Evolutionary conservation across 176 grass and related monocot species (phyloP).

Genomic region (Oryza longistaminata): DNA sequence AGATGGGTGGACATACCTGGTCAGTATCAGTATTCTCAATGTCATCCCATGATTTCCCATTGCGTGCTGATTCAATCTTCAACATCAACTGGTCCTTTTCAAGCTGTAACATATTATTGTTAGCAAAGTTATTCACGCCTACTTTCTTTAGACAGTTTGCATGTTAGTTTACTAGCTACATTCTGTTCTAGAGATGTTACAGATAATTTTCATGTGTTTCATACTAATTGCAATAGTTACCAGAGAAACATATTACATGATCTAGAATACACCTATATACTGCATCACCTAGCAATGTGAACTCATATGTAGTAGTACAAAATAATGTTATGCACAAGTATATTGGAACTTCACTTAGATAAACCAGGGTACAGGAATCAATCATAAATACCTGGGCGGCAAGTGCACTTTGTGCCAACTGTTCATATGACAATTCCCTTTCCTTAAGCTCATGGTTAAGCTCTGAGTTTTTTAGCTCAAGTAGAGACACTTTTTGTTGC

Average conservation of each 20-base stretch:
- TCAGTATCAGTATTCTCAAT: conserved; percentile 52
- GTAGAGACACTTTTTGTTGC: conserved; percentile 72
- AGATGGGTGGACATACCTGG: conserved; percentile 37
- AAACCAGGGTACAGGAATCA: not conserved
- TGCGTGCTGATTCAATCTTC: conserved; percentile 70
- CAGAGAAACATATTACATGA: not conserved
- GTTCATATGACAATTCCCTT: conserved; percentile 54
- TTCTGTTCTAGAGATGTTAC: not conserved
- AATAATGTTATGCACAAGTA: not conserved
- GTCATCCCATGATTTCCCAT: conserved; percentile 75
- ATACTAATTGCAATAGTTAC: not conserved
- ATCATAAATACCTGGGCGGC: conserved; percentile 67
- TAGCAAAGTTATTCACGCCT: not conserved
- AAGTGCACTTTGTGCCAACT: conserved; percentile 54
- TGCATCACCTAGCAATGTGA: not conserved
- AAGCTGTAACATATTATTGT: conserved; percentile 51
- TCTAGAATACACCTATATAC: not conserved
- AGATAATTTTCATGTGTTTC: not conserved
- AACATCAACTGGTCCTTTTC: conserved; percentile 83
- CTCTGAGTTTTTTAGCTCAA: conserved; percentile 81
- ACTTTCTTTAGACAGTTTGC: not conserved
- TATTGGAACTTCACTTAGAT: not conserved
- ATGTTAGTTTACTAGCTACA: not conserved
- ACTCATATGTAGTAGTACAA: not conserved
- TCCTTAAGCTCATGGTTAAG: conserved; percentile 74